Base-by-base conservation (phyloP, 805 yeast species). In the Danielia reshetovae region DNA sequence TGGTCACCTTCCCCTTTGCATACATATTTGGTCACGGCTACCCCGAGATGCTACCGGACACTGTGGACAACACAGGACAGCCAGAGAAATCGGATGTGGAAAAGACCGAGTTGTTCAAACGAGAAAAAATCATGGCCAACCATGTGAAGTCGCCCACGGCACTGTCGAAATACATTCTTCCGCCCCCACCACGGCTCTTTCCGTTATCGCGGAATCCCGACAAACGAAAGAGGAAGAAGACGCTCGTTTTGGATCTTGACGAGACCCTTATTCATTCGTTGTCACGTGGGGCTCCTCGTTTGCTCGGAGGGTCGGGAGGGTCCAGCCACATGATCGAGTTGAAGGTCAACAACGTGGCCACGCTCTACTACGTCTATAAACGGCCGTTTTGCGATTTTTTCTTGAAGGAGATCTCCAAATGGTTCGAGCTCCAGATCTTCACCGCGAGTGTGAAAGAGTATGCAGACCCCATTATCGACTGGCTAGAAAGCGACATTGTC, bases 381-480 rank as follows among this genome's bases (percentile, higher is more conserved):
- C 68, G 98, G 34, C 98, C 98, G 0, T 82, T 72, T 54, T 93
- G 96, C 56, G 96, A 87, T 57, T 75, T 78, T 44, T 93, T 93
- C 51, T 66, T 93, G 17, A 68, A 76, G 39, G 81, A 81, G 41
- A 93, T 88, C 7, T 69, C 81, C 34, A 77, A 77, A 48, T 90
- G 97, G 97, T 93, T 76, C 60, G 83, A 87, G 47, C 65, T 93
- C 27, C 89, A 88, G 21, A 78, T 94, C 7, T 93, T 93, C 67
- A 93, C 98, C 0, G 98, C 98, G 2, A 83, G 95, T 25, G 89
- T 93, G 42, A 77, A 80, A 57, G 96, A 87, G 54, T 93, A 93
- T 52, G 97, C 98, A 0, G 98, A 93, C 52, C 97, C 98, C 0
- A 94, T 93, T 32, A 85, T 93, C 34, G 90, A 90, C 59, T 85